Evolutionary conservation across 2,329 filamentous ascomycete species (phyloP), one percentile per base, ranked within the genome.

Genomic region (Colletotrichum karsti): DNA sequence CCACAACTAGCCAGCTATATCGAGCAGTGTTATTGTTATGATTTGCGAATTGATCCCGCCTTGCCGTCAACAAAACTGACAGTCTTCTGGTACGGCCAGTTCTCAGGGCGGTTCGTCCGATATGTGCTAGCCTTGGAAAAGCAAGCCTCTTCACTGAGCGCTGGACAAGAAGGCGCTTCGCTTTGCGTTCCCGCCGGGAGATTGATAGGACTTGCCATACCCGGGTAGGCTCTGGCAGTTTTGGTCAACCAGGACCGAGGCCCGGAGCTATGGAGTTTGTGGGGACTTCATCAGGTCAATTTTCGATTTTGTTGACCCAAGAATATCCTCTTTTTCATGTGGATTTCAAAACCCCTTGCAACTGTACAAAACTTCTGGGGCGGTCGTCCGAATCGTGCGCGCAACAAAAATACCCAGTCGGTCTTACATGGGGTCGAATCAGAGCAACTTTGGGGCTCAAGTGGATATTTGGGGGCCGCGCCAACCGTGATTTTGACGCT

Each of bases 101-200:
- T 20, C n/a, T 59, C 64, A 35, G 41, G 53, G 35, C 51, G 39
- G 64, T 67, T 67, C 64, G 9, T 59, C 51, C 63, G 50, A 64
- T 39, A 20, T 18, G 48, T 28, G 33, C 57, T 44, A 65, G 35
- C 22, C 37, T 33, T 37, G 28, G 39, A 39, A 13, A 12, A 58
- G 64, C 51, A 57, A 48, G 42, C 28, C 35, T 18, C 28, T 63
- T 33, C 13, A 20, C 26, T 37, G 35, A 28, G 33, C 42, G 35
- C 48, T 24, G 33, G 59, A 64, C 20, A 13, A 30, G 13, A 30
- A 50, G 3, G 28, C n/a, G 8, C 20, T 37, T 30, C 30, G 41
- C 39, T 39, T n/a, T 15, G 24, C 22, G 22, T 61, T 54, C 41
- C 59, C 39, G 41, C 58, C 15, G 3, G 26, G 22, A 22, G 33